Evolutionary conservation across 345 rosid species (phyloP).

Genomic region (Capsella bursapastoris): DNA sequence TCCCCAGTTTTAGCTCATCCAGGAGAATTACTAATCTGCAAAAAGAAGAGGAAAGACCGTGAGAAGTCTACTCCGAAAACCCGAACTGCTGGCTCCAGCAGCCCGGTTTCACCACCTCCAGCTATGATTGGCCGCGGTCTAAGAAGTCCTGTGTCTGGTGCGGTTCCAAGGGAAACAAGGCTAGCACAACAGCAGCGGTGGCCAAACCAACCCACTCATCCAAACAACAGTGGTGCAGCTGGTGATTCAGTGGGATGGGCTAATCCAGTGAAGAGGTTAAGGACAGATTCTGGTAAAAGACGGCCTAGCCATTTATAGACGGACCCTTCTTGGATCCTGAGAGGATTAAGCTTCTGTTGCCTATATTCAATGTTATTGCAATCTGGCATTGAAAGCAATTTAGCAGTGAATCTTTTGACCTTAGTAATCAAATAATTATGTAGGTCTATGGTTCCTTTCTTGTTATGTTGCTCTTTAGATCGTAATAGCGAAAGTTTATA

Average conservation of each 20-base stretch:
- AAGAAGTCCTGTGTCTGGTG: slow-evolving; percentile 59
- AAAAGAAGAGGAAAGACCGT: slow-evolving; percentile 98
- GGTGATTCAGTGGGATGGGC: slow-evolving; percentile 92
- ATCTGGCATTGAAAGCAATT: slow-evolving; percentile 30
- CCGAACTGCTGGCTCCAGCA: slow-evolving; percentile 68
- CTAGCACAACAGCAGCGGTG: slow-evolving; percentile 72
- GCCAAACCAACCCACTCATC: slow-evolving; percentile 69
- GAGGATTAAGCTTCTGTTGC: slow-evolving; percentile 34
- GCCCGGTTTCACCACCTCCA: slow-evolving; percentile 88
- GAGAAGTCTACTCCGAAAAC: slow-evolving; percentile 71
- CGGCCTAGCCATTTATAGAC: slow-evolving; percentile 84
- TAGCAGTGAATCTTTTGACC: slow-evolving; percentile 30
- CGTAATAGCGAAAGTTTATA: background rate
- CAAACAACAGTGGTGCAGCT: slow-evolving; percentile 53
- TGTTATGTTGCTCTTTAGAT: slow-evolving; percentile 33
- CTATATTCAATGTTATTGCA: slow-evolving; percentile 20
- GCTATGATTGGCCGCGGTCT: slow-evolving; percentile 59
- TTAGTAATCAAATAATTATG: slow-evolving; percentile 37
- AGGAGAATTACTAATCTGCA: slow-evolving; percentile 93
- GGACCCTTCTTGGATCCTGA: slow-evolving; percentile 10
- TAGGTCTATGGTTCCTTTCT: slow-evolving; percentile 21
- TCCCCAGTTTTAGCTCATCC: slow-evolving; percentile 78
- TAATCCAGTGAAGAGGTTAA: slow-evolving; percentile 93
- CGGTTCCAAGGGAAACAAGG: slow-evolving; percentile 61
- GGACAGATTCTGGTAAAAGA: slow-evolving; percentile 93